Conservation (phyloP, 2,329 filamentous ascomycete genomes). For the Verticillium isaacii region DNA sequence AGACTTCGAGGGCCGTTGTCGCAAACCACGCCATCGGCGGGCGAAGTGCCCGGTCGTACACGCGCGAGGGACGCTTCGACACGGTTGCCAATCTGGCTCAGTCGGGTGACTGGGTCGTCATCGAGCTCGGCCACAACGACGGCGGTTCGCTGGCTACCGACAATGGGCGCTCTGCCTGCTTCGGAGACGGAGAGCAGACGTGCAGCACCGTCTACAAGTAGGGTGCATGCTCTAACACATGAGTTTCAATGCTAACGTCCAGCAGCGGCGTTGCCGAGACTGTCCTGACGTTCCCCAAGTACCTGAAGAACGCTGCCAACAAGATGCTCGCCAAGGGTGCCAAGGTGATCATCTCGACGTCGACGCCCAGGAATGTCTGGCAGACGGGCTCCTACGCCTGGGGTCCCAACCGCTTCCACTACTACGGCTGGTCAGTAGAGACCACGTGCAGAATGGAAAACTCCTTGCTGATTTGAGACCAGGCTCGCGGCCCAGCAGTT, state of each 20-base stretch:
- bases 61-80: slow-evolving; percentile 60
- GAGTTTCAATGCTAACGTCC: background rate
- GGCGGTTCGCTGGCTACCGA: slow-evolving; percentile 54
- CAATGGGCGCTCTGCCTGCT: slow-evolving; percentile 58
- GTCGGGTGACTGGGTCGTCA: slow-evolving; percentile 60
- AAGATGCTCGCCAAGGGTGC: slow-evolving; percentile 52
- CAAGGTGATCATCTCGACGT: slow-evolving; percentile 52
- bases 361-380: slow-evolving; percentile 56
- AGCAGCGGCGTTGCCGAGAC: slow-evolving; percentile 31
- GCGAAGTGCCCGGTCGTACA: slow-evolving; percentile 62
- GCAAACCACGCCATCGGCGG: slow-evolving; percentile 62
- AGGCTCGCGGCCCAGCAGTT: slow-evolving; percentile 20
- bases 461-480: background rate
- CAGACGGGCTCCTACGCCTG: slow-evolving; percentile 49
- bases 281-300: slow-evolving; percentile 56
- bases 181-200: slow-evolving; percentile 46
- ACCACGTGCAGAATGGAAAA: background rate
- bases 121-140: slow-evolving; percentile 72
- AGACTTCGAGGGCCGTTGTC: slow-evolving; percentile 32
- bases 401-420: slow-evolving; percentile 47
- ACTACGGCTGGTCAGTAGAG: slow-evolving; percentile 27
- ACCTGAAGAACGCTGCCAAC: slow-evolving; percentile 52
- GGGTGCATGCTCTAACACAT: background rate
- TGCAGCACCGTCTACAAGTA: slow-evolving; percentile 42
- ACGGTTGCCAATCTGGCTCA: slow-evolving; percentile 47